Percentiles rank a stretch among this genome's conserved stretches.
Conservation (phyloP, 371 early-diverging fungal species). For the Mucor mucedo region DNA sequence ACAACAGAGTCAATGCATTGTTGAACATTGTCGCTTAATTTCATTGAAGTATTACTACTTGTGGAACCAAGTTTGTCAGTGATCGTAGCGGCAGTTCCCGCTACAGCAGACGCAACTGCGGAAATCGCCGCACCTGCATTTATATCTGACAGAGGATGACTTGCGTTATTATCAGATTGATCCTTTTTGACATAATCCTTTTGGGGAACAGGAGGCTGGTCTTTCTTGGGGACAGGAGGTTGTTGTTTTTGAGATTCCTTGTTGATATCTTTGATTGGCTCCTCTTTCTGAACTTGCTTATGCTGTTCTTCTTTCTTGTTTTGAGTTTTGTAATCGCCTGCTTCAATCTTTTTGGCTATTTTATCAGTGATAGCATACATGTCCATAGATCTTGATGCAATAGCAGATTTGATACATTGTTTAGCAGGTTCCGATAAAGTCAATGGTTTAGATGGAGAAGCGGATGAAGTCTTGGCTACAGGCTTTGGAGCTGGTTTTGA, state of each 20-base stretch:
- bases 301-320: too few relatives aligned
- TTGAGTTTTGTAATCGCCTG: constrained; percentile 12
- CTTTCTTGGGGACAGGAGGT: too few relatives aligned
- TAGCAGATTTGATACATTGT: constrained; percentile 3
- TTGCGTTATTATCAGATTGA: too few relatives aligned
- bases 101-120: neutral
- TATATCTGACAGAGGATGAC: neutral
- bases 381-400: constrained; percentile 17
- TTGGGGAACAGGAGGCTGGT: too few relatives aligned
- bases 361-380: constrained; percentile 11
- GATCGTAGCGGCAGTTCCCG: neutral
- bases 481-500: neutral
- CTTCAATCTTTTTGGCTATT: neutral
- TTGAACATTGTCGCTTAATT: constrained; percentile 19
- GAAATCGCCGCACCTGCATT: neutral
- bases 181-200: too few relatives aligned
- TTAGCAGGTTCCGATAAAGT: constrained; percentile 16
- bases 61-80: neutral
- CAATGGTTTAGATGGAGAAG: neutral
- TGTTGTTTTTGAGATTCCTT: too few relatives aligned
- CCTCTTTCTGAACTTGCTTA: too few relatives aligned
- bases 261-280: too few relatives aligned
- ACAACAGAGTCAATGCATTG: constrained; percentile 19
- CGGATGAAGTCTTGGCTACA: neutral
- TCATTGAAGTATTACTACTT: neutral